Base-by-base conservation (phyloP, 805 yeast species). In the Saccharomycopsis fermentans region DNA sequence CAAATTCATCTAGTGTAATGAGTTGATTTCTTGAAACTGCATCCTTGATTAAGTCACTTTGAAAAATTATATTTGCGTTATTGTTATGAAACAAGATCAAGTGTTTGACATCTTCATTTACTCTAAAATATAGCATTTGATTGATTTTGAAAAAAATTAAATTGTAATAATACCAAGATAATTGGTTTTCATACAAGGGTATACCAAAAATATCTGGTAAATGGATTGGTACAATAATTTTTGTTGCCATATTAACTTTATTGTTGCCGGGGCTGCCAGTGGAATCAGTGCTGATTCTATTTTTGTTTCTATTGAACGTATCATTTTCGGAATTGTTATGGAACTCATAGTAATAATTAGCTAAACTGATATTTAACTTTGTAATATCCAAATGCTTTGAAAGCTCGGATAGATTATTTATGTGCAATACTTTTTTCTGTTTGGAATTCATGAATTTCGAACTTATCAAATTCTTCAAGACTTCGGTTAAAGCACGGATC, bases 401-500 rank as follows among this genome's bases (percentile, higher is more conserved):
- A 50, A 86, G 73, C 39, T 79, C 82, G n/a, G 81, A 71, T 37
- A 86, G 69, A 52, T 73, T 71, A 5, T 74, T 64, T 35, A 83
- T 77, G 65, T 81, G 82, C 16, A 77, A 68, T 47, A 78, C 63
- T 57, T 76, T 76, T 24, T 65, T 62, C 43, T 67, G 63, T 65
- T 43, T 29, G 4, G 56, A 55, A 24, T 43, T 55, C 67, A 76
- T 65, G 29, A 77, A 73, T 62, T 81, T 82, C 58, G 78, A 71
- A 57, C 77, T 75, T 57, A 82, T 72, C 1, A 87, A 83, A 65
- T 84, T 86, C 58, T 83, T 76, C 60, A 88, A 73, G 26, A 90
- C 78, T 57, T 87, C 90, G 16, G 86, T 80, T 39, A 89, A 78
- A 0, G 96, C 84, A 65, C 90, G 81, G 29, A 89, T 80, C 71